Percentiles rank a stretch among this genome's conserved stretches.
Conservation (phyloP, 768 basidiomycete species). For the Russula sp. region DNA sequence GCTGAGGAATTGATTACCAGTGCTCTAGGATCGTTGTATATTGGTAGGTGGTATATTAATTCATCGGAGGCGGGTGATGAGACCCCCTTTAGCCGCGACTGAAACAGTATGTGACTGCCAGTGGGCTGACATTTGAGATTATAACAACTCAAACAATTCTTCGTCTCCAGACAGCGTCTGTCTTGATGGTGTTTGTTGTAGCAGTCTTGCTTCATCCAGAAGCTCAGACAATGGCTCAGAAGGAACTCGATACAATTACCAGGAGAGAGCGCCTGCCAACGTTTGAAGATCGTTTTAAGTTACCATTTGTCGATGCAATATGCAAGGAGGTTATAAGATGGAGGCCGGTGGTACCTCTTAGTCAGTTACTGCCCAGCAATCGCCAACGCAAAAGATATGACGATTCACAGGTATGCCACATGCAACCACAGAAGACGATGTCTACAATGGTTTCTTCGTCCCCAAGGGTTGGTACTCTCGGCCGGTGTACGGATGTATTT, state of each 20-base stretch:
- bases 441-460: slow-evolving; percentile 29
- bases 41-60: background rate
- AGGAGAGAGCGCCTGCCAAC: slow-evolving; percentile 6
- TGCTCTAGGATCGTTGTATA: slow-evolving; percentile 11
- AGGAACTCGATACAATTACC: background rate
- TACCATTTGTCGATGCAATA: slow-evolving; percentile 2
- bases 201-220: background rate
- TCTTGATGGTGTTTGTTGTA: background rate
- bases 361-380: slow-evolving; percentile 14
- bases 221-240: background rate
- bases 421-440: slow-evolving; percentile 19
- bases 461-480: slow-evolving; percentile 19
- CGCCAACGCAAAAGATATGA: too few relatives aligned
- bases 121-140: background rate
- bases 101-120: slow-evolving; percentile 12
- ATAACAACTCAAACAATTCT: background rate
- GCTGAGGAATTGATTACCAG: background rate
- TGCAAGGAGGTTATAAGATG: slow-evolving; percentile 21
- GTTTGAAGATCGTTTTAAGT: slow-evolving; percentile 4
- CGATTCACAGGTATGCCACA: slow-evolving; percentile 25
- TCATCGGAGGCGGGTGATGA: background rate
- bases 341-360: slow-evolving; percentile 16
- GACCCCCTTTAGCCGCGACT: slow-evolving; percentile 1
- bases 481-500: too few relatives aligned
- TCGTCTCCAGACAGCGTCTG: background rate